Conservation (phyloP, 1,284 basidiomycete genomes). For the Termitomyces sp. region DNA sequence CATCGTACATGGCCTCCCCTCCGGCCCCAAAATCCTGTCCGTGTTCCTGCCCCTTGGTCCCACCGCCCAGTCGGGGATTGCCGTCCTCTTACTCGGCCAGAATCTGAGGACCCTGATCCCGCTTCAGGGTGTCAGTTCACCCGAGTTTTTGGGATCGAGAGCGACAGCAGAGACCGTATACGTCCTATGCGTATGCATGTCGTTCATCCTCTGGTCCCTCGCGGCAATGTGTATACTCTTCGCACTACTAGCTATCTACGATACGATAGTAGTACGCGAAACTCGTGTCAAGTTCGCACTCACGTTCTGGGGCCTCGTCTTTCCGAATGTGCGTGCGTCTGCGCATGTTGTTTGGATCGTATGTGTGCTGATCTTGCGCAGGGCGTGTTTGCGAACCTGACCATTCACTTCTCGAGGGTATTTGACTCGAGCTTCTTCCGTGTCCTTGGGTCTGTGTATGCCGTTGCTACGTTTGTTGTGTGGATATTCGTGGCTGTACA, state of each 20-base stretch:
- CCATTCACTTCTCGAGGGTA: slow-evolving; percentile 44
- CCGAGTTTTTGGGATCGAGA: slow-evolving; percentile 18
- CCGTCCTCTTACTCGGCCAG: slow-evolving; percentile 41
- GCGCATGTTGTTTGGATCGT: background rate
- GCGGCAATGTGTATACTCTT: slow-evolving; percentile 51
- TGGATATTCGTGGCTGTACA: slow-evolving; percentile 49
- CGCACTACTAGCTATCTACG: slow-evolving; percentile 39
- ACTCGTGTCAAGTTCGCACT: slow-evolving; percentile 41
- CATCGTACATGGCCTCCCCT: slow-evolving; percentile 41
- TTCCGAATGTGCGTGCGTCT: slow-evolving; percentile 54
- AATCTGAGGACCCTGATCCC: slow-evolving; percentile 35
- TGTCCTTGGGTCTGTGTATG: slow-evolving; percentile 51
- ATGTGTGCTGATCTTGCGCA: slow-evolving; percentile 15
- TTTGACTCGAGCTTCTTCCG: slow-evolving; percentile 51
- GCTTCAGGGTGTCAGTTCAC: background rate
- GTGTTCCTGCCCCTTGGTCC: slow-evolving; percentile 57
- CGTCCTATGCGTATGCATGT: slow-evolving; percentile 37
- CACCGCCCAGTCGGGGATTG: slow-evolving; percentile 55
- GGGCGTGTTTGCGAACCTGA: slow-evolving; percentile 64
- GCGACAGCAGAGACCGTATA: slow-evolving; percentile 36
- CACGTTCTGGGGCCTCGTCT: slow-evolving; percentile 55
- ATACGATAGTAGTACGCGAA: slow-evolving; percentile 28
- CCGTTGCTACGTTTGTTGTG: slow-evolving; percentile 44
- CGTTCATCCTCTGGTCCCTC: slow-evolving; percentile 50
- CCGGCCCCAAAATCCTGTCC: slow-evolving; percentile 47